Evolutionary conservation across 345 rosid species (phyloP).

Genomic region (Turritis glabra): DNA sequence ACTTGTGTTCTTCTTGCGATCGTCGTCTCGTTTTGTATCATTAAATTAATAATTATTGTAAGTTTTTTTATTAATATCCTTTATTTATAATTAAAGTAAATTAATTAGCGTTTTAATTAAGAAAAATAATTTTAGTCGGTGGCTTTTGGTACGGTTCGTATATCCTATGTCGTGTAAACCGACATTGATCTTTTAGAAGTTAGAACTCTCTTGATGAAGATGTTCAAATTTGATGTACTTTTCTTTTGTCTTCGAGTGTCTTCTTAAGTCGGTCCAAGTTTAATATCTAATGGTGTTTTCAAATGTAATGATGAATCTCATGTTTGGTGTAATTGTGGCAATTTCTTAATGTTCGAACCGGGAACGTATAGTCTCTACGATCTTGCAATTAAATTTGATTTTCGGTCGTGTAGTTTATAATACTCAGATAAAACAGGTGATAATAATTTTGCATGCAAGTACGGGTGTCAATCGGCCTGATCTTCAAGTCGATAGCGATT

Average conservation of each 20-base stretch:
- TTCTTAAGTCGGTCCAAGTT: slow-evolving; percentile 11
- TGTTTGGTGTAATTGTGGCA: neutral
- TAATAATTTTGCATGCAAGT: slow-evolving; percentile 31
- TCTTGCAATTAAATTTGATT: slow-evolving; percentile 7
- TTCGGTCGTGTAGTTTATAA: neutral
- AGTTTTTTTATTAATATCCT: neutral
- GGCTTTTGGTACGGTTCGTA: slow-evolving; percentile 23
- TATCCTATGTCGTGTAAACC: slow-evolving; percentile 7
- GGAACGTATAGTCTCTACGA: neutral
- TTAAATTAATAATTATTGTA: neutral
- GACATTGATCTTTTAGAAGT: slow-evolving; percentile 12
- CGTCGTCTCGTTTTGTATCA: slow-evolving; percentile 51
- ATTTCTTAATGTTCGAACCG: slow-evolving; percentile 5
- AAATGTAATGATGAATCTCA: neutral
- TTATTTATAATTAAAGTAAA: neutral
- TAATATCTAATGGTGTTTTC: neutral
- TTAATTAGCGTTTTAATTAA: slow-evolving; percentile 11
- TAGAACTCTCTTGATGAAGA: slow-evolving; percentile 13
- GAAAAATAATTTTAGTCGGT: slow-evolving; percentile 18
- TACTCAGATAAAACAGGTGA: neutral
- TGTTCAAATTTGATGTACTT: neutral
- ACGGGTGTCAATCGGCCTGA: slow-evolving; percentile 21
- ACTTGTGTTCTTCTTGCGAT: slow-evolving; percentile 57
- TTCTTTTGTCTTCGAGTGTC: slow-evolving; percentile 16
- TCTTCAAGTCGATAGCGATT: neutral